Evolutionary conservation across 305 asterid genomes (phyloP), one percentile per base, ranked within the genome.

Genomic region (Coffea humblotiana): DNA sequence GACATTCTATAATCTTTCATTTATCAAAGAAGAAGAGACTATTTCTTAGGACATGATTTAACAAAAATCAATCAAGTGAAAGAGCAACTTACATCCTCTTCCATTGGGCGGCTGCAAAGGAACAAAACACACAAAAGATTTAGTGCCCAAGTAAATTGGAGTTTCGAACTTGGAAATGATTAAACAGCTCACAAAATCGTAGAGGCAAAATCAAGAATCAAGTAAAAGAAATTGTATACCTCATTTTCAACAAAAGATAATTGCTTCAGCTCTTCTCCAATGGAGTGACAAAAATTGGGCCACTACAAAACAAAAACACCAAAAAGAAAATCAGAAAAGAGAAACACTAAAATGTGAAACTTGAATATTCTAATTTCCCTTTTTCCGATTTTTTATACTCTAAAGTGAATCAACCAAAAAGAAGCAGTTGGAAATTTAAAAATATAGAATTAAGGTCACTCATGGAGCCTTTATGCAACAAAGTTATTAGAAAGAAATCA

Each of bases 71-170:
- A 8, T 60, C 21, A n/a, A 19, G 65, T 51, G 73, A 69, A 54
- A 70, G 18, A 72, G 72, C 35, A 49, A 80, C 97, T 91, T 90
- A 92, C 98, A 2, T 94, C 98, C 82, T 92, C 97, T 27, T 94
- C 97, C 97, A 90, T 94, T 64, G 98, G 92, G 60, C 93, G 90
- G 83, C 98, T 93, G 94, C 89, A 85, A 13, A 79, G 68, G 47
- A 76, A 23, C 67, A 61, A 29, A 61, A n/a, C 67, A 61, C n/a
- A 61, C 32, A 60, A 61, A 61, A 61, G 4, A 3, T 16, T 63
- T 29, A 64, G 16, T 27, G 25, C 14, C 35, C 6, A 25, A n/a
- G 32, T 25, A 10, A n/a, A 25, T 8, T 63, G 66, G 29, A 60
- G 32, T 58, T 3, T 6, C n/a, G 7, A 58, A 60, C 23, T 27